Percentiles rank a stretch among this genome's conserved stretches.
phyloP scores from a whole-genome alignment of 2,329 filamentous ascomycete genomes.

The Colletotrichum cordylinicola region DNA sequence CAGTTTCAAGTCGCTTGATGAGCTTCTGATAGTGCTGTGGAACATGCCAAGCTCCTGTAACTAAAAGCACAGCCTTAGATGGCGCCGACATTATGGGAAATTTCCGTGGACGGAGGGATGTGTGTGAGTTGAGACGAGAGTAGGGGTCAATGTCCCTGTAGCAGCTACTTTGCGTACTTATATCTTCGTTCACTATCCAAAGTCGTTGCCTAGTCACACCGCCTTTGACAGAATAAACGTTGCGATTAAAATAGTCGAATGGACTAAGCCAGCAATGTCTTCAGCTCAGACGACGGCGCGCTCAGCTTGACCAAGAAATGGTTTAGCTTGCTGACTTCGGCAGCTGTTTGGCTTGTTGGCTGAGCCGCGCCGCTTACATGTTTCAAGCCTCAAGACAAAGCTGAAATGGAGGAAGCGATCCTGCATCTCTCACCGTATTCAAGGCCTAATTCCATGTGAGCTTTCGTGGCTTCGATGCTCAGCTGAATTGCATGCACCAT shows the following conservation, averaged over 20 bases:
- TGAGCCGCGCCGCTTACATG: neutral
- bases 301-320: neutral
- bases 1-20: neutral
- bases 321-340: neutral
- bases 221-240: neutral
- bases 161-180: neutral
- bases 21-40: neutral
- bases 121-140: neutral
- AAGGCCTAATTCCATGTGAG: neutral
- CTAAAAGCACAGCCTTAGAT: neutral
- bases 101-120: neutral
- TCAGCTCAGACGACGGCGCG: neutral
- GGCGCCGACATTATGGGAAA: neutral
- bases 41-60: neutral
- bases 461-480: rapidly evolving
- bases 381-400: neutral
- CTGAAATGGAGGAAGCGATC: neutral
- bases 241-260: neutral
- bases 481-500: neutral
- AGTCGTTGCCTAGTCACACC: neutral
- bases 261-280: neutral
- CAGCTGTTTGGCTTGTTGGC: neutral
- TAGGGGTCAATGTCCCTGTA: neutral
- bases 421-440: neutral
- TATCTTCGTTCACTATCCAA: neutral